These are phyloP conservation scores for Cryptomeria japonica DNA, from an alignment of 75 land plant species.

Conservation along the genomic window DNA sequence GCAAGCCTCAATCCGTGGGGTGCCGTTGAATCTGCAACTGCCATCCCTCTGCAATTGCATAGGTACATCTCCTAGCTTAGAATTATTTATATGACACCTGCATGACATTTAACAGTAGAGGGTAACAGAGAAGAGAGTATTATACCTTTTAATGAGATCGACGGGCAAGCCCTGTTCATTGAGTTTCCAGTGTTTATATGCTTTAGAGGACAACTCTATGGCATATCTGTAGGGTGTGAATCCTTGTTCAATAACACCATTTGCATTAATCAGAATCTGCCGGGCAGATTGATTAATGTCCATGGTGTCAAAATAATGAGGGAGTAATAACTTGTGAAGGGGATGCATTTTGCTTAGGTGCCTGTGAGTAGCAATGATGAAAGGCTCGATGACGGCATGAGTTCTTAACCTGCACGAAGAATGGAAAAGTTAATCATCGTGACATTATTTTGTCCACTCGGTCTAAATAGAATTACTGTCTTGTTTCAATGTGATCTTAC, in stretches of 20 bases:
- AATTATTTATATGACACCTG: not conserved
- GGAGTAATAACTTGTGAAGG: conserved; percentile 18
- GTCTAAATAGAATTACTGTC: not conserved
- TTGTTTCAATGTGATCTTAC: not conserved
- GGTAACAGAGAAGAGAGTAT: not conserved
- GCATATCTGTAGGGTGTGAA: conserved; percentile 24
- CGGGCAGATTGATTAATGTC: conserved; percentile 36
- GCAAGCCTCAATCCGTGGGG: conserved; percentile 25
- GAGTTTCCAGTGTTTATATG: conserved; percentile 25
- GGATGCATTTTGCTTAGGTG: conserved; percentile 38
- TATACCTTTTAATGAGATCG: conserved; percentile 35
- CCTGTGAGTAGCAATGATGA: conserved; percentile 41
- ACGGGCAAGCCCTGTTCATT: conserved; percentile 34
- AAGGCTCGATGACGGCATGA: conserved; percentile 35
- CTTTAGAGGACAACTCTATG: conserved; percentile 28
- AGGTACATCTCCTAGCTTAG: not conserved
- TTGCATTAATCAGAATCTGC: conserved; percentile 25
- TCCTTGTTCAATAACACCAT: conserved; percentile 23
- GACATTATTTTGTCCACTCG: not conserved
- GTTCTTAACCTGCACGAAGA: conserved; percentile 29
- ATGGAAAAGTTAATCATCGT: not conserved
- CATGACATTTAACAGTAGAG: too few species aligned
- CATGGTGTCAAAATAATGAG: conserved; percentile 44
- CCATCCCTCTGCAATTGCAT: conserved; percentile 61
- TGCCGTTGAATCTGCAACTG: conserved; percentile 40